Base-by-base conservation (phyloP, 805 yeast genomes). In the Yarrowia phangngaensis region DNA sequence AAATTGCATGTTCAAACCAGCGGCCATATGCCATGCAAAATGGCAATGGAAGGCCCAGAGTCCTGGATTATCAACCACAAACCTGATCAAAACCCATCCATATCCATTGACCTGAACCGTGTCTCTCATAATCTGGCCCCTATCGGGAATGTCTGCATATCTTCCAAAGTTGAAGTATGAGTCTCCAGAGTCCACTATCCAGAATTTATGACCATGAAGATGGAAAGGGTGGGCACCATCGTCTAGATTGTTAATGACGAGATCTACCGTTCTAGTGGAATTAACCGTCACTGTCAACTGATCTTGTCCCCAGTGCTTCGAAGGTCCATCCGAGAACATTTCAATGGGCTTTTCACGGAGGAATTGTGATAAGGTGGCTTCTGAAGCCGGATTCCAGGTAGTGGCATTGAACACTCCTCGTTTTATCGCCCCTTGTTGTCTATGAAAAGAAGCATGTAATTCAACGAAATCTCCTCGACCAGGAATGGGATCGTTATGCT, bases 191-290 rank as follows among this genome's bases (percentile, higher is more conserved):
- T 76, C 82, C 54, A 86, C 62, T 6, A 82, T 72, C 73, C 89
- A 95, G 79, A 87, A 86, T 45, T 67, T 76, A 64, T 82, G 84
- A 51, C 97, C 97, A 67, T 88, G 97, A 60, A 88, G 71, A 70
- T 88, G 97, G 82, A 88, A 86, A 15, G 97, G 96, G 70, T 89
- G 96, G 53, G 75, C 81, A 94, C 95, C 95, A 11, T 82, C 80
- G 63, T 88, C 96, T 59, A 71, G 72, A 61, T 88, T 89, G 61
- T 86, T 83, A 34, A 88, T 62, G 1, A 86, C 83, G 34, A 88
- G 66, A 57, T 88, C 95, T 36, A 89, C 72, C 29, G 80, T 74
- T 41, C 82, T 85, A 43, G 65, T 76, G 4, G 70, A 60, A 51
- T 76, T 75, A 16, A 87, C 66, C 2, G 86, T 72, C 57, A 72